Evolutionary conservation across 345 rosid species (phyloP).

Genomic region (Limnanthes douglasii): DNA sequence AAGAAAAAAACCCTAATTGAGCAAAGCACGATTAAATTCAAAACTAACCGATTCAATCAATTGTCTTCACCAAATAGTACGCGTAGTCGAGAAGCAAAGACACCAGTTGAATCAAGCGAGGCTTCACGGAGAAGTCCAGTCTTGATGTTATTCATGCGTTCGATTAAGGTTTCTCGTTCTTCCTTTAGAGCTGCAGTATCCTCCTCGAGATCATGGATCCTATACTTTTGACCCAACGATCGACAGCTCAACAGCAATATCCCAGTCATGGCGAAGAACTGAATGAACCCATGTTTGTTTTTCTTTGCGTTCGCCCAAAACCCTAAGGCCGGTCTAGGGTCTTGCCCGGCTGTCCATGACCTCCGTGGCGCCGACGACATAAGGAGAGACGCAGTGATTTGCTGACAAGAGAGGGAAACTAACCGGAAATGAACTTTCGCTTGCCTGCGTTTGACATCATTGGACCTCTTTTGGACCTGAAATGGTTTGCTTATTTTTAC

Average conservation of each 20-base stretch:
- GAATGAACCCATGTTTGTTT: conserved; percentile 50
- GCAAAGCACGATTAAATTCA: too few relatives aligned
- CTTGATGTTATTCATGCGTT: conserved; percentile 50
- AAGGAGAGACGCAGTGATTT: too few relatives aligned
- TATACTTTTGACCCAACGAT: conserved; percentile 85
- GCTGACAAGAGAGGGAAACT: too few relatives aligned
- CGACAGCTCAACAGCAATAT: conserved; percentile 61
- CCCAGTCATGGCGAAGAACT: conserved; percentile 65
- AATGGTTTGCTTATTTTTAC: too few relatives aligned
- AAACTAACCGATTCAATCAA: too few relatives aligned
- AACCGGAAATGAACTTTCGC: too few relatives aligned
- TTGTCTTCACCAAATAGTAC: conserved; percentile 40
- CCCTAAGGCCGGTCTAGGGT: conserved; percentile 22
- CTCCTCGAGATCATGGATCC: conserved; percentile 53
- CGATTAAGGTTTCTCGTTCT: conserved; percentile 34
- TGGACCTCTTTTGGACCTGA: too few relatives aligned
- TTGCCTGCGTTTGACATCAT: too few relatives aligned
- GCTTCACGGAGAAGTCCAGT: conserved; percentile 52
- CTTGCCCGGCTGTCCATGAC: conserved; percentile 14
- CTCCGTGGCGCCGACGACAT: conserved; percentile 27
- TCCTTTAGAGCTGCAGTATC: conserved; percentile 46
- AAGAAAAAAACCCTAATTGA: too few relatives aligned
- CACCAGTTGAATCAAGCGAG: conserved; percentile 59
- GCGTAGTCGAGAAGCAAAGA: conserved; percentile 63
- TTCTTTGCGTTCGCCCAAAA: conserved; percentile 39